Percentiles rank a stretch among this genome's conserved stretches.
Evolutionary conservation across 352 stramenopile genomes (phyloP).

Genomic region (Globisporangium irregulare): DNA sequence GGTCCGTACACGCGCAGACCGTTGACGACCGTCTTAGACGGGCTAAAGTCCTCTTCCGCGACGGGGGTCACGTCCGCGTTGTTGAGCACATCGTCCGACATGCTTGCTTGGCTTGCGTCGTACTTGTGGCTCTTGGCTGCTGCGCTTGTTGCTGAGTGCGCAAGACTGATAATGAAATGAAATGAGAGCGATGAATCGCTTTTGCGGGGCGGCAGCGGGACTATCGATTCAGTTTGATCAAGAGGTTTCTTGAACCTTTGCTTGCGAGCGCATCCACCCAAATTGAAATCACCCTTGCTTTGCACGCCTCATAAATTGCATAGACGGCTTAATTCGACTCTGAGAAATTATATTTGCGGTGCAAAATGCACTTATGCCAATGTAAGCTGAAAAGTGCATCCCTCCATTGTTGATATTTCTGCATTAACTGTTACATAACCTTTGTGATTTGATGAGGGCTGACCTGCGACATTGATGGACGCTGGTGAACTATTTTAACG

Average conservation of each 20-base stretch:
- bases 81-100: background rate
- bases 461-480: background rate
- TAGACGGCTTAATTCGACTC: background rate
- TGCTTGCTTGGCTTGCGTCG: background rate
- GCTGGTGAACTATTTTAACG: background rate
- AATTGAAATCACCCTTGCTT: background rate
- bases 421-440: background rate
- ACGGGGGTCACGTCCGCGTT: background rate
- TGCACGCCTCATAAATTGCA: background rate
- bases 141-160: background rate
- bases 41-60: slow-evolving; percentile 47
- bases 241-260: background rate
- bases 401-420: background rate
- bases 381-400: no score
- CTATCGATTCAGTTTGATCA: background rate
- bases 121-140: background rate
- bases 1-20: slow-evolving; percentile 64
- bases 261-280: background rate
- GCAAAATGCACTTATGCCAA: background rate
- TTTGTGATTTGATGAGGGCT: background rate
- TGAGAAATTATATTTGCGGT: background rate
- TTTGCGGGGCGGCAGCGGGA: background rate
- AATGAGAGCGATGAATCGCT: background rate
- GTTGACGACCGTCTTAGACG: slow-evolving; percentile 60
- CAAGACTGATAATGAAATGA: background rate